phyloP scores from a whole-genome alignment of 202 grass and related monocot genomes.

The Setaria italica region DNA sequence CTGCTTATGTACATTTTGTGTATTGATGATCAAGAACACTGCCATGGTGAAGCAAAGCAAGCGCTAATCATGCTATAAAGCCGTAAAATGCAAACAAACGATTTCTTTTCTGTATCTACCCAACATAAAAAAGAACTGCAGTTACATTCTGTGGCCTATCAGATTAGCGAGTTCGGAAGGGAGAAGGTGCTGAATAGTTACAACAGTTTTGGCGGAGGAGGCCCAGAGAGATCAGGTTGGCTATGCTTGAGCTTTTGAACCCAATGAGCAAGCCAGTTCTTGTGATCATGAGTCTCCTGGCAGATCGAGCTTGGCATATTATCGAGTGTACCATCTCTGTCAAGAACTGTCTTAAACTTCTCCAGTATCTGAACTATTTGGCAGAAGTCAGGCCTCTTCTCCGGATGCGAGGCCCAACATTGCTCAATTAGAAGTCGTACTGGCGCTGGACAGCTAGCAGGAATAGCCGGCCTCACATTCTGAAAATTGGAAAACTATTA shows the following conservation, averaged over 20 bases:
- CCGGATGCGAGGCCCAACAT: conserved; percentile 72
- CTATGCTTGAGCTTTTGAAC: conserved; percentile 69
- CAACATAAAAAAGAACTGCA: conserved; percentile 19
- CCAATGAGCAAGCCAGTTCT: conserved; percentile 74
- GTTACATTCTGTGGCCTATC: conserved; percentile 45
- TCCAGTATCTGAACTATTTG: conserved; percentile 85
- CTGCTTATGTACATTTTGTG: conserved; percentile 19
- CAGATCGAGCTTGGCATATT: conserved; percentile 59
- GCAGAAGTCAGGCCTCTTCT: conserved; percentile 93
- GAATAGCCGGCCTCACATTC: conserved; percentile 89
- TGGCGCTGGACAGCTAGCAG: conserved; percentile 63
- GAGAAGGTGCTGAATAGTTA: conserved; percentile 41
- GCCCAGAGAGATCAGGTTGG: conserved; percentile 53
- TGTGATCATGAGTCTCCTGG: conserved; percentile 67
- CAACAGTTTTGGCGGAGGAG: conserved; percentile 60
- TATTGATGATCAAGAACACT: not conserved
- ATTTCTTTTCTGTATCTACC: conserved; percentile 8
- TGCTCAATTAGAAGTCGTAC: conserved; percentile 77
- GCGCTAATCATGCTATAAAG: conserved; percentile 9
- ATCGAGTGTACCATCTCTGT: conserved; percentile 71
- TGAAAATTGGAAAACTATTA: conserved; percentile 48
- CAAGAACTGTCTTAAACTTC: conserved; percentile 68
- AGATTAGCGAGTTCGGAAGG: conserved; percentile 27
- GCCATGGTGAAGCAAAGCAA: not conserved
- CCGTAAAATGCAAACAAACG: not conserved